Evolutionary conservation across 2,329 filamentous ascomycete genomes (phyloP), one percentile per base, ranked within the genome.

Genomic region (Venturia carpophila): DNA sequence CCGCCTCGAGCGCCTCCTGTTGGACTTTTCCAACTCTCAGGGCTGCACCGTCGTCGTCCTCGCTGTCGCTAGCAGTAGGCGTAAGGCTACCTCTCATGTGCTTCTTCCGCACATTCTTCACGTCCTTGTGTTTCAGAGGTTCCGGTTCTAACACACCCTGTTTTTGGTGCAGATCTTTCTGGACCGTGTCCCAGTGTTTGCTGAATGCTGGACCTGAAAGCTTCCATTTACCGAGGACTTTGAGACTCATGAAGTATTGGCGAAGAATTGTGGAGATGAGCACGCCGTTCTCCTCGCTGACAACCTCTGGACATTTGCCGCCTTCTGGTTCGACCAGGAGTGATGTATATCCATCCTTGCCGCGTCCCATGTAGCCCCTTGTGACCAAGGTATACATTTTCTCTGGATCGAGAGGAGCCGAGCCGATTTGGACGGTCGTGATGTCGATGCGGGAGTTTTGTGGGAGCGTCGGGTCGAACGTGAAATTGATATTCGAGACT

Each of bases 181-280:
- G 86, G 1, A 94, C 85, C 13, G 76, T 74, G 30, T 78, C 76
- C 87, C 90, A 95, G 72, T 91, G 87, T 1, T 79, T 76, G 19
- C 81, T 78, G 72, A 90, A 79, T 66, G 80, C 82, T 0, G 82
- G 79, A 17, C 87, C 84, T 79, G 89, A 89, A 66, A 86, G 82
- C 67, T 84, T 86, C 92, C 92, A 96, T 70, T 85, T 85, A 21
- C 91, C 90, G 34, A 96, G 78, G 0, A 92, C 88, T 65, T 90
- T 90, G 55, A 96, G 80, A 7, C 87, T 89, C 83, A 96, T 88
- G 76, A 96, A 96, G 75, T 96, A 96, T 73, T 96, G 92, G 15
- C 92, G 85, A 24, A 97, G 81, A 74, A 97, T 87, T 72, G 89
- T 90, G 61, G 89, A 92, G 70, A 96, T 90, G 65, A 96, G 81